These are phyloP conservation scores for Lithocarpus polystachyus DNA, from an alignment of 306 rosid genomes.

Conservation along the genomic window DNA sequence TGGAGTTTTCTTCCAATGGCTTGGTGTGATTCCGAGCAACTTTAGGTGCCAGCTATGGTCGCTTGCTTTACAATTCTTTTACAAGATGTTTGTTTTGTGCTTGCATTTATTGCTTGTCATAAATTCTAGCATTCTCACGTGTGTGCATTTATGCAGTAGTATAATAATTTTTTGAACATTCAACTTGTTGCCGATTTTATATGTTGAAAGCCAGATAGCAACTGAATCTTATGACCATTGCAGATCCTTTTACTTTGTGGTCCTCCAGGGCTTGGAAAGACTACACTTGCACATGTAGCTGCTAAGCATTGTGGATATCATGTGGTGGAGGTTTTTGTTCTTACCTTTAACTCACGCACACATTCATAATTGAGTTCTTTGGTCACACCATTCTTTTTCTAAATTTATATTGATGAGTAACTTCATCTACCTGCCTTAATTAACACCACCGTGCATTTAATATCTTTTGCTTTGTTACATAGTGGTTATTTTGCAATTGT, in stretches of 20 bases:
- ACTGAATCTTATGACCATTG: slow-evolving; percentile 28
- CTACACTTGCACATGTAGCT: slow-evolving; percentile 95
- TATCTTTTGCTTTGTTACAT: slow-evolving; percentile 18
- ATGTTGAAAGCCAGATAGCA: slow-evolving; percentile 15
- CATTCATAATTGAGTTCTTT: slow-evolving; percentile 9
- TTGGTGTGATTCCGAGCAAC: too few species aligned
- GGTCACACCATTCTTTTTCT: not conserved
- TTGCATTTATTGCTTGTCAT: not conserved
- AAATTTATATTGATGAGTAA: not conserved
- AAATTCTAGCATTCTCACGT: not conserved
- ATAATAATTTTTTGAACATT: not conserved
- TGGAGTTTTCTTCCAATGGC: too few species aligned
- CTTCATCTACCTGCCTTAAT: not conserved
- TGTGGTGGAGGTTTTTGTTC: slow-evolving; percentile 73
- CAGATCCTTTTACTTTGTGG: slow-evolving; percentile 95
- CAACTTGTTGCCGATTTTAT: not conserved
- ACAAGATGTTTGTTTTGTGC: not conserved
- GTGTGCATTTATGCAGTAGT: not conserved
- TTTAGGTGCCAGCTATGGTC: not conserved
- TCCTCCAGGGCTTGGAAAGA: slow-evolving; percentile 93
- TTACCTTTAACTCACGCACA: slow-evolving; percentile 5
- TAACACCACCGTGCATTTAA: slow-evolving; percentile 4
- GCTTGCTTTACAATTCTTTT: not conserved
- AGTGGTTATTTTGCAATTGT: not conserved
- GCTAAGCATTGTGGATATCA: slow-evolving; percentile 94